These are phyloP conservation scores for Rhodomyrtus tomentosa DNA, from an alignment of 345 rosid genomes.

Conservation along the genomic window DNA sequence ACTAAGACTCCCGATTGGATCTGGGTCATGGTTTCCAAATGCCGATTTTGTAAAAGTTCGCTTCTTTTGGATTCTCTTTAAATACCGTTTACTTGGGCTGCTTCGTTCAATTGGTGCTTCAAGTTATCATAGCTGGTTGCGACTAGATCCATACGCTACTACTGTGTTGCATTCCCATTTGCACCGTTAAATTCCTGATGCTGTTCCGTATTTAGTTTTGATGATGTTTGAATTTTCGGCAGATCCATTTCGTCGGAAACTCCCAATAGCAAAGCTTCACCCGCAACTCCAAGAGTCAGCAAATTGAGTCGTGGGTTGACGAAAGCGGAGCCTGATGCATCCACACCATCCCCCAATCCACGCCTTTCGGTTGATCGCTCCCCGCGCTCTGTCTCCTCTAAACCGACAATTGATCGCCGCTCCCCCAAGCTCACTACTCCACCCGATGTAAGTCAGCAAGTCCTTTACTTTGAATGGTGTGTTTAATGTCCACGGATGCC, in stretches of 20 bases:
- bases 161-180: constrained; percentile 1
- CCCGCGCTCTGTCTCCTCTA: constrained; percentile 49
- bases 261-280: constrained; percentile 46
- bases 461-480: neutral
- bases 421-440: constrained; percentile 53
- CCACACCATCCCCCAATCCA: constrained; percentile 42
- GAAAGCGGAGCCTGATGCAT: constrained; percentile 54
- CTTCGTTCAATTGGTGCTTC: neutral
- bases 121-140: neutral
- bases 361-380: constrained; percentile 70
- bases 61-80: neutral
- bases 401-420: constrained; percentile 55
- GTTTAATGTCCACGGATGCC: neutral
- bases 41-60: neutral
- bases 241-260: constrained; percentile 74
- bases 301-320: constrained; percentile 36
- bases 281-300: constrained; percentile 60
- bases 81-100: neutral
- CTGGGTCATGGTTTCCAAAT: neutral
- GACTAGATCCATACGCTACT: neutral
- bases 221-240: constrained; percentile 14
- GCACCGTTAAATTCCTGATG: neutral
- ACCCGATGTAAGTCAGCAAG: constrained; percentile 49
- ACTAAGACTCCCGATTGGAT: neutral
- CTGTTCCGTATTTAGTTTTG: neutral